These are phyloP conservation scores for Tubosaeta sp. DNA, from an alignment of 768 basidiomycete genomes.

Conservation along the genomic window DNA sequence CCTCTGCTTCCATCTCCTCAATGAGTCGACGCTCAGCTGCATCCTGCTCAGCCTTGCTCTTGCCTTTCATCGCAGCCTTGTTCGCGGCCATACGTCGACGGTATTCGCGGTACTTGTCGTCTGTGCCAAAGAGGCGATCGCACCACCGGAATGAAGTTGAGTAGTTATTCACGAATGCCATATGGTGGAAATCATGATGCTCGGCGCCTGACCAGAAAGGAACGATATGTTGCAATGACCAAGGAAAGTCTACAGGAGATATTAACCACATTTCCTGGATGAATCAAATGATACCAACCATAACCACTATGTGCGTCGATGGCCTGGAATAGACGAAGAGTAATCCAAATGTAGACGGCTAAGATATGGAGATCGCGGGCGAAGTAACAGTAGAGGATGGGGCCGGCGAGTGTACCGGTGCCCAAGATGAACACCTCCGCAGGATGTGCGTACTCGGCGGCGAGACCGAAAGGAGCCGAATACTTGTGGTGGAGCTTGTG, in stretches of 20 bases:
- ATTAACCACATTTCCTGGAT: background rate
- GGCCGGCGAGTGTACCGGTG: slow-evolving; percentile 84
- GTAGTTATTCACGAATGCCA: slow-evolving; percentile 92
- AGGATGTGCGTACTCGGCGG: slow-evolving; percentile 97
- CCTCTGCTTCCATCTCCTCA: slow-evolving; percentile 71
- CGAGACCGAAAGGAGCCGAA: slow-evolving; percentile 94
- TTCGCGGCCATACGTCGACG: slow-evolving; percentile 60
- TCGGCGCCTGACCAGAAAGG: slow-evolving; percentile 98
- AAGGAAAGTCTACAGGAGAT: slow-evolving; percentile 76
- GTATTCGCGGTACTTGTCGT: slow-evolving; percentile 84
- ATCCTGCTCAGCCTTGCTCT: slow-evolving; percentile 48
- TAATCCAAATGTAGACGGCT: slow-evolving; percentile 93
- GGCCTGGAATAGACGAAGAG: slow-evolving; percentile 91
- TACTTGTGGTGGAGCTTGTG: slow-evolving; percentile 99
- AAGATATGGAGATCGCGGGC: slow-evolving; percentile 77
- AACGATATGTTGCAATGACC: slow-evolving; percentile 88
- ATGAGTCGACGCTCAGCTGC: slow-evolving; percentile 59
- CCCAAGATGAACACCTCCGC: slow-evolving; percentile 95
- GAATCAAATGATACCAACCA: slow-evolving; percentile 44
- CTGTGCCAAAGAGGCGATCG: slow-evolving; percentile 86
- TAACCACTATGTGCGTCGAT: slow-evolving; percentile 97
- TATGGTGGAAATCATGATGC: slow-evolving; percentile 98
- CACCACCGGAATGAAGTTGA: slow-evolving; percentile 95
- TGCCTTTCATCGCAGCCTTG: slow-evolving; percentile 51
- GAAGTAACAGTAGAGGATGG: slow-evolving; percentile 80